Evolutionary conservation across 805 yeast genomes (phyloP).

Genomic region (Schwanniomyces occidentalis): DNA sequence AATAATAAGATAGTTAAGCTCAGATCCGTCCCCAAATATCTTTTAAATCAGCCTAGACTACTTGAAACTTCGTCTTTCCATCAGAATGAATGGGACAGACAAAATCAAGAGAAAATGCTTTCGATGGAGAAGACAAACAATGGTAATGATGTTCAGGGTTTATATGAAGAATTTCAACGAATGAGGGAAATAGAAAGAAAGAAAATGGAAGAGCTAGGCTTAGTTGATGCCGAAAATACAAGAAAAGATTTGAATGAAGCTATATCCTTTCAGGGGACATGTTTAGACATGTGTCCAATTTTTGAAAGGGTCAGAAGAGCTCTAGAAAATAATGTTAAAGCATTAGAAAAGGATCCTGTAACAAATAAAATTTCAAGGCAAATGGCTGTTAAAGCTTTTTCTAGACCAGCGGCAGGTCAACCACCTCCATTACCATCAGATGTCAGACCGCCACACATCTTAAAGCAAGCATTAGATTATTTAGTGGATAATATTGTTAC

Average conservation of each 20-base stretch:
- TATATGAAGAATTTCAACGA: slow-evolving; percentile 73
- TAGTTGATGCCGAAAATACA: slow-evolving; percentile 85
- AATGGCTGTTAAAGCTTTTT: slow-evolving; percentile 85
- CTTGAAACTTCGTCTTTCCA: slow-evolving; percentile 31
- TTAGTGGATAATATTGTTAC: slow-evolving; percentile 63
- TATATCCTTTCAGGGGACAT: slow-evolving; percentile 81
- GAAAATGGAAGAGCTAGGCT: slow-evolving; percentile 75
- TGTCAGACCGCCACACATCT: slow-evolving; percentile 86
- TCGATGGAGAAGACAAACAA: slow-evolving; percentile 45
- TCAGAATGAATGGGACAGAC: slow-evolving; percentile 65
- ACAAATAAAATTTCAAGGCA: slow-evolving; percentile 53
- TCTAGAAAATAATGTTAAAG: slow-evolving; percentile 81
- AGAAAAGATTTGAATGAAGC: slow-evolving; percentile 87
- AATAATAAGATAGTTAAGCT: slow-evolving; percentile 9
- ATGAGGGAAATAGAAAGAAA: slow-evolving; percentile 74
- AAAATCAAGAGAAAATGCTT: slow-evolving; percentile 66
- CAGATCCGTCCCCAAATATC: slow-evolving; percentile 37
- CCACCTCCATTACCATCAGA: slow-evolving; percentile 98
- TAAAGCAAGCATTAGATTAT: slow-evolving; percentile 67
- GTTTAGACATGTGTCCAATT: slow-evolving; percentile 92
- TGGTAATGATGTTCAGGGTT: slow-evolving; percentile 62
- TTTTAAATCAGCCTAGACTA: slow-evolving; percentile 36
- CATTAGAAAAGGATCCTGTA: slow-evolving; percentile 66
- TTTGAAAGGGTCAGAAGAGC: slow-evolving; percentile 88
- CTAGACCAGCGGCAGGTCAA: slow-evolving; percentile 97